Evolutionary conservation across 345 rosid genomes (phyloP).

Genomic region (Syzygium aromaticum): DNA sequence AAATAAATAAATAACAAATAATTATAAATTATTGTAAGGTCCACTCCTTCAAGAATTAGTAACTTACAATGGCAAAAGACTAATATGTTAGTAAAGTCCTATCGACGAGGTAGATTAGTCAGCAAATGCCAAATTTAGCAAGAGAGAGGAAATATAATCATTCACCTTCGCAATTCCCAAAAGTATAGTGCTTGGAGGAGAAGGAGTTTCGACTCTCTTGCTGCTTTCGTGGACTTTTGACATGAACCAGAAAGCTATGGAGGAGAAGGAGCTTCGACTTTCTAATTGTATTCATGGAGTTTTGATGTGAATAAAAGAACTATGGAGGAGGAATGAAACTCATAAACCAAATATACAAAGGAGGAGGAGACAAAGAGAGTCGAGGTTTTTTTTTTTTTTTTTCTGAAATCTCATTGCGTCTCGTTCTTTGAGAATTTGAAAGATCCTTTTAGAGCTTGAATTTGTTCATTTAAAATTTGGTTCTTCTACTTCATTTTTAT

Average conservation of each 20-base stretch:
- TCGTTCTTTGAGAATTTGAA: not conserved
- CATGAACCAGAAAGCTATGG: accelerated
- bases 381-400: not conserved
- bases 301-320: not conserved
- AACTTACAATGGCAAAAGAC: too few species aligned
- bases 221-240: not conserved
- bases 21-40: too few species aligned
- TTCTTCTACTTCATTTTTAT: not conserved
- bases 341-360: not conserved
- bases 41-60: too few species aligned
- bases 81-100: too few species aligned
- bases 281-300: not conserved
- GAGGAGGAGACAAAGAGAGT: not conserved
- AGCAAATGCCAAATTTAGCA: not conserved
- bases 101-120: not conserved
- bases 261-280: not conserved
- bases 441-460: not conserved
- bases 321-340: not conserved
- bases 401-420: not conserved
- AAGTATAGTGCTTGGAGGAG: not conserved
- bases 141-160: not conserved
- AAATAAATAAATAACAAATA: too few species aligned
- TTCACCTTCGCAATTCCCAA: not conserved
- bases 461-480: not conserved
- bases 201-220: not conserved